Conservation (phyloP, 164 flowering plant genomes). For the Taxillus chinensis region DNA sequence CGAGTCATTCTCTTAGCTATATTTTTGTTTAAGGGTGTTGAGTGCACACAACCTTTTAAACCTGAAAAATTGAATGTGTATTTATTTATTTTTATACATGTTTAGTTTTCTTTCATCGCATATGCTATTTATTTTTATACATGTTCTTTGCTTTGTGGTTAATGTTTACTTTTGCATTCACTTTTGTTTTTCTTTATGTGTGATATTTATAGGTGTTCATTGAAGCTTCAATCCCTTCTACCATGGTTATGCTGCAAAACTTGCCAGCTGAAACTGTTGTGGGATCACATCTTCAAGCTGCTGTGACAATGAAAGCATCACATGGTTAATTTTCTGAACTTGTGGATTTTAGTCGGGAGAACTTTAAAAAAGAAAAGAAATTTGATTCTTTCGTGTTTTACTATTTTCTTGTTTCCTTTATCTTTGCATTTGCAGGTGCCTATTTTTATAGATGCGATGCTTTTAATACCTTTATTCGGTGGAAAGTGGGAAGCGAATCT, state of each 20-base stretch:
- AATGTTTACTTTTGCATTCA: no score
- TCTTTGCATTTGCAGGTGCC: constrained; percentile 37
- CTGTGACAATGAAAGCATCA: constrained; percentile 69
- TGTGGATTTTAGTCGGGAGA: background rate
- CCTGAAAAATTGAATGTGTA: no score
- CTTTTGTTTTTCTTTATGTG: no score
- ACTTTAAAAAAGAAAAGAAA: background rate
- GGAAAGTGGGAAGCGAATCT: constrained; percentile 63
- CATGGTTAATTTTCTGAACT: constrained; percentile 38
- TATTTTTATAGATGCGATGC: constrained; percentile 72
- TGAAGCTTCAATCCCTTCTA: constrained; percentile 69
- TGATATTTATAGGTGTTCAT: constrained; percentile 33
- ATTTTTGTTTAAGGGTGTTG: no score
- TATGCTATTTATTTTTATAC: no score
- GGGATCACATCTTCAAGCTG: constrained; percentile 72
- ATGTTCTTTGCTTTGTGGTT: background rate
- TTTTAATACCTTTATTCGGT: constrained; percentile 48
- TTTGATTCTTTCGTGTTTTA: background rate
- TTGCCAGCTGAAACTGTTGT: constrained; percentile 83
- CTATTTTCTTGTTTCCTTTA: constrained; percentile 3
- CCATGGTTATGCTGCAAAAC: constrained; percentile 61
- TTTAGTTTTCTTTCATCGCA: no score
- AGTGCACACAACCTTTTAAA: no score
- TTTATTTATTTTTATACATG: no score
- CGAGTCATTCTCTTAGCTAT: no score